phyloP scores from a whole-genome alignment of 805 yeast species.

The Nakazawaea peltata region DNA sequence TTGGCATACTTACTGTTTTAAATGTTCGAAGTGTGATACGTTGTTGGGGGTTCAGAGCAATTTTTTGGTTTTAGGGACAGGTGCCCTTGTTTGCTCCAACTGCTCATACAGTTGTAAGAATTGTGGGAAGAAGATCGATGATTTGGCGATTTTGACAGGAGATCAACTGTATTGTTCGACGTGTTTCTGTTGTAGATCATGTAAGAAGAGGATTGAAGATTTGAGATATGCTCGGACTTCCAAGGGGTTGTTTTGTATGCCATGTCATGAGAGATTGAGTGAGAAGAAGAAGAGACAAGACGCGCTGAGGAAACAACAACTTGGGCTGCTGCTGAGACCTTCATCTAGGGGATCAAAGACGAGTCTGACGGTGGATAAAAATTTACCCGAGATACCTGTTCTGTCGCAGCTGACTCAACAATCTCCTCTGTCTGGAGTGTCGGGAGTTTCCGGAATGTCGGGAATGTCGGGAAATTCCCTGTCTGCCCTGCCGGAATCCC shows the following conservation, averaged over 20 bases:
- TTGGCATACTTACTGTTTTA: conserved; percentile 93
- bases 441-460: too few species aligned
- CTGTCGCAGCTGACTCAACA: too few species aligned
- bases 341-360: conserved; percentile 17
- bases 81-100: conserved; percentile 79
- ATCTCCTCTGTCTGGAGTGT: too few species aligned
- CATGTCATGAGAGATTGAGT: conserved; percentile 77
- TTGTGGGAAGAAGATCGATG: conserved; percentile 83
- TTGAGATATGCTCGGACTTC: conserved; percentile 87
- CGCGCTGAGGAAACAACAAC: conserved; percentile 22
- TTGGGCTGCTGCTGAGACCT: conserved; percentile 17
- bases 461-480: too few species aligned
- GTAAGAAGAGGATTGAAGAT: conserved; percentile 81
- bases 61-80: conserved; percentile 87
- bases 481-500: background rate
- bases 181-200: conserved; percentile 86
- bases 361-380: conserved; percentile 6
- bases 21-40: conserved; percentile 76
- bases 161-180: conserved; percentile 90
- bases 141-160: conserved; percentile 89
- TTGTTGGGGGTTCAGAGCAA: conserved; percentile 82
- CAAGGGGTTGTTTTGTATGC: conserved; percentile 88
- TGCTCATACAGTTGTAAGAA: conserved; percentile 88
- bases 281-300: conserved; percentile 68
- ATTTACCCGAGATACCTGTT: conserved; percentile 9